Evolutionary conservation across 345 rosid species (phyloP).

Genomic region (Boechera divaricarpa): DNA sequence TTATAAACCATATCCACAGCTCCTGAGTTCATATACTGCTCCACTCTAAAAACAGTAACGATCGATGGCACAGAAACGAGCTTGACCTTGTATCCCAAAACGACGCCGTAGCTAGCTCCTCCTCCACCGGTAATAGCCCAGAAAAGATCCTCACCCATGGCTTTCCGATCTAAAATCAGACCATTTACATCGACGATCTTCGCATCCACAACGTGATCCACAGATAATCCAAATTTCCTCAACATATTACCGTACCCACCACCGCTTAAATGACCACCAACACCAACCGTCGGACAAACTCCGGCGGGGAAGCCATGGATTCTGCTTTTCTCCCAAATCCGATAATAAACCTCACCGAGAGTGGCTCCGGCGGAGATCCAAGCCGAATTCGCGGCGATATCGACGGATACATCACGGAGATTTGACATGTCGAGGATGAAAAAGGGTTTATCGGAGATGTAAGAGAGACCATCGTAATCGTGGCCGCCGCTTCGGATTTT

Average conservation of each 20-base stretch:
- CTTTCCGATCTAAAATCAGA: constrained; percentile 49
- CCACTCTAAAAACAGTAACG: constrained; percentile 60
- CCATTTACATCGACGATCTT: constrained; percentile 65
- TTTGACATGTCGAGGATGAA: constrained; percentile 66
- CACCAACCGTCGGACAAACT: constrained; percentile 70
- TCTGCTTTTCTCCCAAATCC: constrained; percentile 54
- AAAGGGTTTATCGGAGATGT: constrained; percentile 55
- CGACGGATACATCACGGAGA: constrained; percentile 46
- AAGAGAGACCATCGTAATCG: constrained; percentile 61
- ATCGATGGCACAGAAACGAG: constrained; percentile 58
- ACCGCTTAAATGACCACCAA: constrained; percentile 70
- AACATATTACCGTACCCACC: constrained; percentile 67
- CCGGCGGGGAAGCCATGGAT: constrained; percentile 63
- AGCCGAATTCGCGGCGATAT: constrained; percentile 43
- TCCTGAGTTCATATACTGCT: constrained; percentile 43
- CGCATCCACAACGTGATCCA: constrained; percentile 59
- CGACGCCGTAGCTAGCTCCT: constrained; percentile 62
- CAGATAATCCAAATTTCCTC: constrained; percentile 61
- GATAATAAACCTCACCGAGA: constrained; percentile 60
- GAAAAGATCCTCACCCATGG: constrained; percentile 69
- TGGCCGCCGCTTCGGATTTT: constrained; percentile 72
- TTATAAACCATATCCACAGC: constrained; percentile 50
- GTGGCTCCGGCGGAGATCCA: constrained; percentile 68
- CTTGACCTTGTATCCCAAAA: constrained; percentile 56
- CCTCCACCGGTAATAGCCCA: constrained; percentile 76